A percentile compares a stretch with the other conserved stretches of the same genome.
Conservation (phyloP, 768 basidiomycete species). For the Boletus pseudo-olivaceus region DNA sequence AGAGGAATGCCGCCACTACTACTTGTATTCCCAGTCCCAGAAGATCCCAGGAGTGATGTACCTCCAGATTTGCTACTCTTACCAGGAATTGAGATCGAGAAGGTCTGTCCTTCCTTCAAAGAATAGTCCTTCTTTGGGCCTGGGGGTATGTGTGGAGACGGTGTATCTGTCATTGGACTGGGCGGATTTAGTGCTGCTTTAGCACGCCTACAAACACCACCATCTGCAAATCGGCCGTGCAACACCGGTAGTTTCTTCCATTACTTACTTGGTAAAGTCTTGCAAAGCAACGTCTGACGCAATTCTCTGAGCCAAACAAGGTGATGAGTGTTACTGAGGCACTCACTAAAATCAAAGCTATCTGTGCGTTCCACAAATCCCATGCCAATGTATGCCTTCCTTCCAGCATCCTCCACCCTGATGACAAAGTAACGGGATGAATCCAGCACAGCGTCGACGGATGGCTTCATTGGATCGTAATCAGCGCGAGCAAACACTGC, state of each 20-base stretch:
- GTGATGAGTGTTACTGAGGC: background rate
- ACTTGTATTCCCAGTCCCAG: constrained; percentile 23
- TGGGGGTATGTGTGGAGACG: constrained; percentile 66
- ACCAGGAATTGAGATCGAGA: constrained; percentile 90
- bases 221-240: background rate
- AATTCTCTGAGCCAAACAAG: constrained; percentile 4
- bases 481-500: constrained; percentile 84
- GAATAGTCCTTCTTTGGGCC: constrained; percentile 93
- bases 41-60: constrained; percentile 38
- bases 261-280: constrained; percentile 73
- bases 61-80: constrained; percentile 43
- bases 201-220: constrained; percentile 44
- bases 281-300: constrained; percentile 75
- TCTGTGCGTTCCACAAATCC: constrained; percentile 87
- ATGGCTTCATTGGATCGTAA: constrained; percentile 75
- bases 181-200: constrained; percentile 60
- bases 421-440: constrained; percentile 95
- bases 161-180: constrained; percentile 37
- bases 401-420: constrained; percentile 82
- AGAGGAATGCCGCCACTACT: constrained; percentile 52
- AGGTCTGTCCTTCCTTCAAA: constrained; percentile 92
- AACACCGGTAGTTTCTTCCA: background rate
- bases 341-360: constrained; percentile 89
- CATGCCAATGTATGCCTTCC: constrained; percentile 91
- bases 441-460: constrained; percentile 93